These are phyloP conservation scores for Eucalyptus shirleyi DNA, from an alignment of 345 rosid species.

Conservation along the genomic window DNA sequence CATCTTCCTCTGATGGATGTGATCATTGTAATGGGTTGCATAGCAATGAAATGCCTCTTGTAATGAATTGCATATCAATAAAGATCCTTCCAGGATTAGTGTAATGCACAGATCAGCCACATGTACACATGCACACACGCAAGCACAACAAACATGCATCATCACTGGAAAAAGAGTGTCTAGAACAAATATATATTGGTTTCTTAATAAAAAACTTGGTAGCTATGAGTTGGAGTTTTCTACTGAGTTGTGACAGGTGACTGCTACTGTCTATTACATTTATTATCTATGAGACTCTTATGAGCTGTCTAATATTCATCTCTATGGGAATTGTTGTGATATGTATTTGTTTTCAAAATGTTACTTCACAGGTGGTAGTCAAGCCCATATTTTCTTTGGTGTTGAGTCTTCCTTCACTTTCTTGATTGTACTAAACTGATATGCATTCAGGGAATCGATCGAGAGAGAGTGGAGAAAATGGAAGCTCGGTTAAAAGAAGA, in stretches of 20 bases:
- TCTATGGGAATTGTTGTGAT: background rate
- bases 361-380: background rate
- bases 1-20: background rate
- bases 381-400: background rate
- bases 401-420: background rate
- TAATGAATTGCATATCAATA: background rate
- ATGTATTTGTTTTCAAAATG: background rate
- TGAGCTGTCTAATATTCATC: background rate
- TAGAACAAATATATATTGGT: background rate
- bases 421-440: background rate
- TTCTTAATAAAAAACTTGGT: background rate
- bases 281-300: background rate
- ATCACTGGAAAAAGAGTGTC: background rate
- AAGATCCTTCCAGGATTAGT: background rate
- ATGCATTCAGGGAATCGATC: conserved; percentile 73
- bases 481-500: conserved; percentile 95
- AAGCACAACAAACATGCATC: background rate
- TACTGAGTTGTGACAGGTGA: background rate
- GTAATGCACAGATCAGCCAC: background rate
- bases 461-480: conserved; percentile 92
- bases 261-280: background rate
- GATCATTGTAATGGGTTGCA: background rate
- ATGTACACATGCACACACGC: background rate
- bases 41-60: background rate
- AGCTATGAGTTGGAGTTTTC: background rate